Percentiles rank a stretch among this genome's conserved stretches.
Evolutionary conservation across 2,329 filamentous ascomycete species (phyloP).

Genomic region (Arthrinium phaeospermum): DNA sequence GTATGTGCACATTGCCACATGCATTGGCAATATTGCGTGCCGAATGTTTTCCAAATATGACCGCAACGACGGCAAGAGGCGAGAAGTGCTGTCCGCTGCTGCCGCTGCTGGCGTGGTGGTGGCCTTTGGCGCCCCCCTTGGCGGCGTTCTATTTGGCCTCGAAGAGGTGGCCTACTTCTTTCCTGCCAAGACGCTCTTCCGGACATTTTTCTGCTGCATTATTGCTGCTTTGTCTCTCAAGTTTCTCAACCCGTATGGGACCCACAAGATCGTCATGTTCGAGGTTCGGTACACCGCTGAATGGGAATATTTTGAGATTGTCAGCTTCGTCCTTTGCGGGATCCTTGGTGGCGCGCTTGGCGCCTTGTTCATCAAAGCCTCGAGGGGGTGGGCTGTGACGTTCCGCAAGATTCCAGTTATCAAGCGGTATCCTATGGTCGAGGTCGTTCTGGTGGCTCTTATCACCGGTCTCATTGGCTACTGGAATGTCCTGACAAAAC

Average conservation of each 20-base stretch:
- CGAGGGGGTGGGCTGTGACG: constrained; percentile 83
- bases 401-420: constrained; percentile 83
- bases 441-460: constrained; percentile 86
- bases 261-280: constrained; percentile 95
- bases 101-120: constrained; percentile 92
- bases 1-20: constrained; percentile 96
- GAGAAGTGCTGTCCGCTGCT: constrained; percentile 91
- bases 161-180: constrained; percentile 99
- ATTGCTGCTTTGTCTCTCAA: constrained; percentile 89
- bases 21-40: constrained; percentile 93
- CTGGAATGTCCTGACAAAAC: constrained; percentile 90
- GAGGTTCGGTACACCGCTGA: constrained; percentile 89
- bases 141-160: constrained; percentile 88
- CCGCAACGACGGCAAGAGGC: constrained; percentile 88
- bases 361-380: constrained; percentile 96
- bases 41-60: constrained; percentile 95
- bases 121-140: constrained; percentile 86
- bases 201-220: constrained; percentile 98
- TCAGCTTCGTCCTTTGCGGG: constrained; percentile 84
- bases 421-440: constrained; percentile 82
- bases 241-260: constrained; percentile 95
- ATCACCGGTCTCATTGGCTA: constrained; percentile 86
- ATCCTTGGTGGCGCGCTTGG: constrained; percentile 83
- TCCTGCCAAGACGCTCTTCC: constrained; percentile 93
- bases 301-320: constrained; percentile 93